Evolutionary conservation across 768 basidiomycete genomes (phyloP).

Genomic region (Lactarius psammicola): DNA sequence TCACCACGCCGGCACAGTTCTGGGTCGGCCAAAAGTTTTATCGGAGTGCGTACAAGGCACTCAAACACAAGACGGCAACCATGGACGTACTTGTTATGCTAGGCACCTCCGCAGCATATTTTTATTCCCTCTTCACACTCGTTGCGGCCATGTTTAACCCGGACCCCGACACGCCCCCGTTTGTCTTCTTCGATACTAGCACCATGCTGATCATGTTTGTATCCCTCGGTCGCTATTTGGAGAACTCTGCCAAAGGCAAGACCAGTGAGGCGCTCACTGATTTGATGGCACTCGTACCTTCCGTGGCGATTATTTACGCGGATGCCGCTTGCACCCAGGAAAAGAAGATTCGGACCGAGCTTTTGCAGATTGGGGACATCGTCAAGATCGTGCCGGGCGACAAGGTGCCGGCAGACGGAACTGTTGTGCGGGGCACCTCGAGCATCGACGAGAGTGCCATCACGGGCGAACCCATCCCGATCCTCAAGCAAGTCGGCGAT

Average conservation of each 20-base stretch:
- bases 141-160: conserved; percentile 60
- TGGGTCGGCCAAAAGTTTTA: conserved; percentile 91
- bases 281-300: conserved; percentile 91
- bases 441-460: conserved; percentile 94
- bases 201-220: conserved; percentile 99
- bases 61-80: conserved; percentile 86
- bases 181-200: conserved; percentile 96
- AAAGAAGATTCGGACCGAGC: conserved; percentile 89
- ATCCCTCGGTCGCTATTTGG: conserved; percentile 90
- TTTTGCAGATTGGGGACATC: conserved; percentile 90
- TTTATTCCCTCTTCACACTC: conserved; percentile 79
- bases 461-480: conserved; percentile 91
- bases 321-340: conserved; percentile 81
- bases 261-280: conserved; percentile 96
- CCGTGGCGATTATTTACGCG: conserved; percentile 94
- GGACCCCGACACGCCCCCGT: conserved; percentile 69
- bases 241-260: conserved; percentile 95
- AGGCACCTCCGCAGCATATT: conserved; percentile 91
- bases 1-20: conserved; percentile 91
- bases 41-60: conserved; percentile 82
- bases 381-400: conserved; percentile 96
- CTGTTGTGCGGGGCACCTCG: conserved; percentile 80
- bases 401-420: conserved; percentile 94
- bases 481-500: conserved; percentile 80
- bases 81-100: conserved; percentile 98